These are phyloP conservation scores for Escallonia rubra DNA, from an alignment of 129 eudicot genomes.

Conservation along the genomic window DNA sequence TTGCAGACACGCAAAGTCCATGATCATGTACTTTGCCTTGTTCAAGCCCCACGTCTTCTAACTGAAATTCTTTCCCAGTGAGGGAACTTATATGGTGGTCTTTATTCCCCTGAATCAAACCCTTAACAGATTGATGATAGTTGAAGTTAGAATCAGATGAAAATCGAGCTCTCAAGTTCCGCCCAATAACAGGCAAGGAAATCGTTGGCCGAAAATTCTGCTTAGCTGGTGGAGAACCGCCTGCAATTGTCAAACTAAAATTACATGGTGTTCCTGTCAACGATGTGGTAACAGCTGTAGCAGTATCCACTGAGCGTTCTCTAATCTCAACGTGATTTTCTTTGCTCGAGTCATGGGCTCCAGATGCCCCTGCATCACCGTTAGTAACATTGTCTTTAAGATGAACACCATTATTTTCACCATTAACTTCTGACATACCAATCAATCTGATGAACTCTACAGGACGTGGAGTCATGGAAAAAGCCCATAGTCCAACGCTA, in stretches of 20 bases:
- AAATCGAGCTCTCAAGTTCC: constrained; percentile 60
- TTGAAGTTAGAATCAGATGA: constrained; percentile 23
- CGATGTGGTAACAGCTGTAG: constrained; percentile 24
- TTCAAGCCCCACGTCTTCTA: too few relatives aligned
- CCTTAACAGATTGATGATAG: constrained; percentile 13
- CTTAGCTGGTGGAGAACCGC: constrained; percentile 90
- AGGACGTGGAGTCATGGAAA: constrained; percentile 62
- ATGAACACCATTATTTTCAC: constrained; percentile 19
- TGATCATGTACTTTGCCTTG: background rate
- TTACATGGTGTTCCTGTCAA: constrained; percentile 20
- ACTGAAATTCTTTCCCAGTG: background rate
- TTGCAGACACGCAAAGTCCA: constrained; percentile 13
- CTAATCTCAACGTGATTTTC: constrained; percentile 17
- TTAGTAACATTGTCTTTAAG: constrained; percentile 16
- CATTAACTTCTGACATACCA: constrained; percentile 54
- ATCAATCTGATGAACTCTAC: constrained; percentile 71
- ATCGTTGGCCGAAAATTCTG: constrained; percentile 80
- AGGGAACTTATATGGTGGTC: background rate
- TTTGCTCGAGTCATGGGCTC: constrained; percentile 5
- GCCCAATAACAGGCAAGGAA: constrained; percentile 85
- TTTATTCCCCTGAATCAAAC: background rate
- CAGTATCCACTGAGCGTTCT: constrained; percentile 15
- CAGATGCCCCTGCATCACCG: constrained; percentile 13
- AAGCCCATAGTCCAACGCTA: constrained; percentile 87
- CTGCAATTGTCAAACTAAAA: constrained; percentile 72